phyloP scores from a whole-genome alignment of 345 rosid species.

The Eutrema heterophyllum region DNA sequence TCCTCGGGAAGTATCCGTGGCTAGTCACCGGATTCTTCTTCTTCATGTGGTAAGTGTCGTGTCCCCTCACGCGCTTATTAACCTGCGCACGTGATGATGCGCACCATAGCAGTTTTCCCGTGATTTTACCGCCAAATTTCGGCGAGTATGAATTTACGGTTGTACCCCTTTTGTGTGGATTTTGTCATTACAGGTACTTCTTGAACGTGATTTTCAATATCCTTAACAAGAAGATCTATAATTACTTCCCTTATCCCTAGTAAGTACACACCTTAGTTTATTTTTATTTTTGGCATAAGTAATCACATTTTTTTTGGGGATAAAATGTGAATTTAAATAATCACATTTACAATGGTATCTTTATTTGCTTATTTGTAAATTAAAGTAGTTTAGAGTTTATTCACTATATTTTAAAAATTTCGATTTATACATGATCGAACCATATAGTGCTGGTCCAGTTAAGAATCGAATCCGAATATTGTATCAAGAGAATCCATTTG shows the following conservation, averaged over 20 bases:
- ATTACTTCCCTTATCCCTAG: slow-evolving; percentile 97
- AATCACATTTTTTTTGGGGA: too few species aligned
- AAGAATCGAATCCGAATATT: slow-evolving; percentile 7
- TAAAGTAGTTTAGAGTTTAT: neutral
- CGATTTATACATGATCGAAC: neutral
- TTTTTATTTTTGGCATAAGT: neutral
- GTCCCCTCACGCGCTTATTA: neutral
- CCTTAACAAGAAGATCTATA: slow-evolving; percentile 95
- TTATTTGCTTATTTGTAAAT: neutral
- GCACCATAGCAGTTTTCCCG: neutral
- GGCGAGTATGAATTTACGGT: neutral
- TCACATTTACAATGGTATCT: too few species aligned
- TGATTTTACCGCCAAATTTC: slow-evolving; percentile 8
- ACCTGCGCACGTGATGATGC: neutral
- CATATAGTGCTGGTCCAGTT: slow-evolving; percentile 1
- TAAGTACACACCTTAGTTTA: slow-evolving; percentile 40
- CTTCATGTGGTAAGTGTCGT: slow-evolving; percentile 79
- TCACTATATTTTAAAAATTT: neutral
- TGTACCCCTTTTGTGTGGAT: neutral
- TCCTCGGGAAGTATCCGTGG: slow-evolving; percentile 67
- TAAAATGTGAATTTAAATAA: too few species aligned
- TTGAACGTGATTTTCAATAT: slow-evolving; percentile 96
- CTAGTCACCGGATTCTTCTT: slow-evolving; percentile 92
- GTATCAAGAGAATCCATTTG: neutral
- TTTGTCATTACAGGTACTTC: slow-evolving; percentile 37